Conservation (phyloP, 2,329 filamentous ascomycete species). For the Exophiala phaeomuriformis region DNA sequence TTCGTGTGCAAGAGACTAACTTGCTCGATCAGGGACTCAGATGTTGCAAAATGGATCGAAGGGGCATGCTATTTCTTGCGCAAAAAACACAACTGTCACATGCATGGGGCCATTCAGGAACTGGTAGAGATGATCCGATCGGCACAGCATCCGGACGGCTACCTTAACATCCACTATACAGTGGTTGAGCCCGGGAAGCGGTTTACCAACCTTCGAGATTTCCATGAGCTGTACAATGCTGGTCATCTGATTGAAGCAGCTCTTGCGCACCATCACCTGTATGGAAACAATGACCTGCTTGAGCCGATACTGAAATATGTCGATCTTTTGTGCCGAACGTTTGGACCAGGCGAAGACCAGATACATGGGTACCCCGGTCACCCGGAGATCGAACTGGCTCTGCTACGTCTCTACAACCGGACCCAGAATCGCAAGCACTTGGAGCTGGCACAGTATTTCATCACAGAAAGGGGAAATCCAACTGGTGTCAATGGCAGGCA, state of each 20-base stretch:
- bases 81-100: constrained; percentile 38
- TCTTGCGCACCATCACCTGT: constrained; percentile 49
- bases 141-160: constrained; percentile 55
- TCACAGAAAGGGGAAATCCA: constrained; percentile 52
- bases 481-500: constrained; percentile 44
- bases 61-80: constrained; percentile 52
- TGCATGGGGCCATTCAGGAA: constrained; percentile 48
- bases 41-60: constrained; percentile 57
- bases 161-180: constrained; percentile 57
- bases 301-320: constrained; percentile 51
- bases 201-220: constrained; percentile 54
- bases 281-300: constrained; percentile 47
- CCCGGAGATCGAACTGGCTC: constrained; percentile 48
- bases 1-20: too few relatives aligned
- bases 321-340: constrained; percentile 44
- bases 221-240: constrained; percentile 58
- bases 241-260: constrained; percentile 58
- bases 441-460: constrained; percentile 49
- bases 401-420: constrained; percentile 41
- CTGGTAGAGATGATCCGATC: constrained; percentile 51
- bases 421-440: constrained; percentile 37
- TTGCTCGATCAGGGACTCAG: constrained; percentile 36
- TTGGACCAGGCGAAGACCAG: constrained; percentile 46
- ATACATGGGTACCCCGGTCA: constrained; percentile 56
- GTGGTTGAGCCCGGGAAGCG: constrained; percentile 50